Evolutionary conservation across 2,329 filamentous ascomycete species (phyloP), one percentile per base, ranked within the genome.

Genomic region (Didymella pomorum): DNA sequence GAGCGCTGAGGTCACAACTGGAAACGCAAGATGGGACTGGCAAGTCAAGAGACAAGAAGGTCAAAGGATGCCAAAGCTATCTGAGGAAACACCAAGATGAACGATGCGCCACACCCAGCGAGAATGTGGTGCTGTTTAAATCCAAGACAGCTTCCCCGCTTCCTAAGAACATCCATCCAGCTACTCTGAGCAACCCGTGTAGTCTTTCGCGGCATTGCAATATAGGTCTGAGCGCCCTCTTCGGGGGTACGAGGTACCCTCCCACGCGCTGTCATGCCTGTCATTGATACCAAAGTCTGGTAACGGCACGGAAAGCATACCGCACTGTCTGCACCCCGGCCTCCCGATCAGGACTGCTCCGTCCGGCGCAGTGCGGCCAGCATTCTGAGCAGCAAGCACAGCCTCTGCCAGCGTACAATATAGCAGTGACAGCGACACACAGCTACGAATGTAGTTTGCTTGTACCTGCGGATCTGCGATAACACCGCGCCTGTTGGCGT

Each of bases 391-490:
- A 61, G 52, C 60, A 65, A 70, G 50, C 59, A 58, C 51, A 33
- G 35, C 33, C 25, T 58, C 47, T 45, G 43, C 56, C 52, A 62
- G 53, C 47, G 56, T 60, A 55, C 65, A 60, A 42, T 58, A 55
- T 44, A 21, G 47, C 52, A 53, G 62, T 70, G 56, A 66, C 63
- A 58, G 60, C 55, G 41, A 26, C 41, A 26, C 44, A 25, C 39
- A 18, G 45, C 43, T 41, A 60, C 39, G 60, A 66, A 69, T 67
- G 67, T 73, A 67, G 70, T 67, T 67, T 65, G 65, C 67, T 64
- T 50, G 56, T 47, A 18, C 31, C 23, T 44, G 37, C 35, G 44
- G 48, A 41, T 41, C 54, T 62, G 58, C 59, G 23, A 37, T 48
- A 47, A 23, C 16, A 29, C 33, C 18, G 41, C 45, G 51, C 43